Percentiles rank a stretch among this genome's conserved stretches.
Conservation (phyloP, 129 eudicot genomes). For the Lonicera japonica region DNA sequence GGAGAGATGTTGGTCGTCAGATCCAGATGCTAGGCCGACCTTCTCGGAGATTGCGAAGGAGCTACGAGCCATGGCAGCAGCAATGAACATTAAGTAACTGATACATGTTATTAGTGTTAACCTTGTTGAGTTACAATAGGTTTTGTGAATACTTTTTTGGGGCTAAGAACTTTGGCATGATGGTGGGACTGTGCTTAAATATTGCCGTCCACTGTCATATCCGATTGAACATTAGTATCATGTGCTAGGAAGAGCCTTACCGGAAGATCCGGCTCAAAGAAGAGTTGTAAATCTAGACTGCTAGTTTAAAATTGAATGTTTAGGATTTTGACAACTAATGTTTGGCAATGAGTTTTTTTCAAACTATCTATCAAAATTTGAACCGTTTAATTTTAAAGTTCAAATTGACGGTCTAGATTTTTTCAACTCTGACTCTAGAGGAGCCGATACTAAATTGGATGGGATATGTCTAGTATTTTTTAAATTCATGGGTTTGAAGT, state of each 20-base stretch:
- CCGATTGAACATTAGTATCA: neutral
- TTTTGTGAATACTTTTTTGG: neutral
- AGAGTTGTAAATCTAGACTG: no score
- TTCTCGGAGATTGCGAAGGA: conserved; percentile 35
- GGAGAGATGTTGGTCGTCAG: conserved; percentile 44
- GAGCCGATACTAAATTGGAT: no score
- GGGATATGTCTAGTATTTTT: no score
- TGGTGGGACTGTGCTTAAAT: conserved; percentile 2
- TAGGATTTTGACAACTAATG: no score
- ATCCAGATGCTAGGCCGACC: conserved; percentile 28
- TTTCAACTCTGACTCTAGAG: no score
- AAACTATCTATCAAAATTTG: no score
- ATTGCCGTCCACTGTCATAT: conserved; percentile 9
- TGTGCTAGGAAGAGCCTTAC: neutral
- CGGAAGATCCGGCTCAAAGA: neutral
- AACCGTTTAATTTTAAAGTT: no score
- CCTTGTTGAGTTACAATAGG: neutral
- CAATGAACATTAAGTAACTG: conserved; percentile 26
- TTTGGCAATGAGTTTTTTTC: no score
- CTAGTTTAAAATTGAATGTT: no score
- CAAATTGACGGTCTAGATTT: no score
- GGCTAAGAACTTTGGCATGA: neutral
- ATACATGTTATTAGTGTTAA: neutral
- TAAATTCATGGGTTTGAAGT: no score
- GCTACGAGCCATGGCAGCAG: conserved; percentile 30